These are phyloP conservation scores for Hortiboletus campestris DNA, from an alignment of 768 basidiomycete species.

Conservation along the genomic window DNA sequence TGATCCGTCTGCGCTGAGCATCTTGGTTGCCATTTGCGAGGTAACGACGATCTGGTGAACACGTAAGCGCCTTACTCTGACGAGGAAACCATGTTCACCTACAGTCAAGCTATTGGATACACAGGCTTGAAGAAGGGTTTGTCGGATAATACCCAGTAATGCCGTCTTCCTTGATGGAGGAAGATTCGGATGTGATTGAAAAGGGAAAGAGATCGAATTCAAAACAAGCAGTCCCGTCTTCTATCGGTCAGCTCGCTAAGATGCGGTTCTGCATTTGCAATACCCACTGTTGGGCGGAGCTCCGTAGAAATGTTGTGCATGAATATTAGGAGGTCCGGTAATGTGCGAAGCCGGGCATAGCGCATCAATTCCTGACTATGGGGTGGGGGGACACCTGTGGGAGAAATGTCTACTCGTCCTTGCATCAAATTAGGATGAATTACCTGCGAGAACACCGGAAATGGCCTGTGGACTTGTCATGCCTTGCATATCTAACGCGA, in stretches of 20 bases:
- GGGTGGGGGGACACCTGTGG: slow-evolving; percentile 45
- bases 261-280: slow-evolving; percentile 11
- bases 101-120: slow-evolving; percentile 51
- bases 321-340: slow-evolving; percentile 58
- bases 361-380: slow-evolving; percentile 21
- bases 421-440: slow-evolving; percentile 12
- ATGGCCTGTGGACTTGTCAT: slow-evolving; percentile 41
- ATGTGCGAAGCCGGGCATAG: slow-evolving; percentile 37
- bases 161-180: slow-evolving; percentile 37
- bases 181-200: slow-evolving; percentile 50
- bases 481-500: slow-evolving; percentile 45
- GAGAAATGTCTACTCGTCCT: slow-evolving; percentile 4
- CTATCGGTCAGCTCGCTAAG: slow-evolving; percentile 11
- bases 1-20: slow-evolving; percentile 62
- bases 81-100: slow-evolving; percentile 9
- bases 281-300: slow-evolving; percentile 48
- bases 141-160: slow-evolving; percentile 52
- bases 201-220: slow-evolving; percentile 65
- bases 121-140: slow-evolving; percentile 49
- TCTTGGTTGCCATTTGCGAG: slow-evolving; percentile 68
- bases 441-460: slow-evolving; percentile 29
- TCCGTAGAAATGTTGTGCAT: slow-evolving; percentile 51
- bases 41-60: slow-evolving; percentile 50
- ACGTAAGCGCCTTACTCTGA: slow-evolving; percentile 7
- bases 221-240: slow-evolving; percentile 59